Base-by-base conservation (phyloP, 805 yeast species). In the Metschnikowia lunata region DNA sequence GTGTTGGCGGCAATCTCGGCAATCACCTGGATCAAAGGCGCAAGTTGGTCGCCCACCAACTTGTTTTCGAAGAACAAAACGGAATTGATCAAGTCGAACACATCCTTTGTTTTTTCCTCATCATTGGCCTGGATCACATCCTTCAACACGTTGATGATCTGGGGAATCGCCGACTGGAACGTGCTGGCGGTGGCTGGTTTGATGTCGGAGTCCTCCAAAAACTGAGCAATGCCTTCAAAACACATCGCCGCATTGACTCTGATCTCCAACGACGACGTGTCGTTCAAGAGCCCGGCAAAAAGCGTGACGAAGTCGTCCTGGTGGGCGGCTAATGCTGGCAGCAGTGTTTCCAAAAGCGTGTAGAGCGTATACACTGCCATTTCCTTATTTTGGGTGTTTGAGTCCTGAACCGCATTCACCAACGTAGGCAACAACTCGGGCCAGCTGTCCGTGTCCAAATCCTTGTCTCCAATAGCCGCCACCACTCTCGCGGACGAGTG, bases 401-500 rank as follows among this genome's bases (percentile, higher is more conserved):
- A 63, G 30, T 56, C 58, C 48, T 66, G 69, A 34, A 69, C 84
- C 36, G 87, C 85, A 45, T 74, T 68, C 45, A 85, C 81, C 58
- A 93, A 74, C 42, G 78, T 71, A 30, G 87, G 85, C 49, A 91
- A 75, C 52, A 93, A 75, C 34, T 80, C 82, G 6, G 83, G 78
- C 98, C 98, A 93, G 52, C 76, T 63, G 46, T 64, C 60, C 49
- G 73, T 64, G 32, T 76, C 75, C 50, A 89, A 71, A 63, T 91
- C 98, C 43, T 73, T 64, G 54, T 81, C 80, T 33, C 88, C 95
- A 61, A 93, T 87, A 36, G 89, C 83, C 27, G 97, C 82, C 56
- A 93, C 82, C 46, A 90, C 87, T 65, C 97, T 82, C 23, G 98
- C 90, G 43, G 85, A 76, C 15, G 95, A 82, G 69, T 93, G 98